Base-by-base conservation (phyloP, 345 rosid species). In the Garcia nutans region DNA sequence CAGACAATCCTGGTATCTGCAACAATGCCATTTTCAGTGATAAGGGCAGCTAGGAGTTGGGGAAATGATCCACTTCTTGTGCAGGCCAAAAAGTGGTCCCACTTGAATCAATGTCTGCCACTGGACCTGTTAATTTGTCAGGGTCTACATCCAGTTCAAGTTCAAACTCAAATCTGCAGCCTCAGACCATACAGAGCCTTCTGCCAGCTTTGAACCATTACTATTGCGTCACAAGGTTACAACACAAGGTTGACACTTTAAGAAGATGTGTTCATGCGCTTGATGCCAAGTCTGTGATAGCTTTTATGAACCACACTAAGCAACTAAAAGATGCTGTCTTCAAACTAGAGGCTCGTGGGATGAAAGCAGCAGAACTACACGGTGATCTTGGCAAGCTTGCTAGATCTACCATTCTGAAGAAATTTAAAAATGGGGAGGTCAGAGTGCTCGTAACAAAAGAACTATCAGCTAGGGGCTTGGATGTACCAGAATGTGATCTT, bases 371-470 rank as follows among this genome's bases (percentile, higher is more conserved):
- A 11, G 99, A 93, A 84, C 82, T 96, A 67, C 99, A 93, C 73
- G 98, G 99, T 71, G 90, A 89, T 82, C 96, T 96, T n/a, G 95
- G 93, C 70, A 96, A 96, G 88, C 96, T 96, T 74, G 95, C 80
- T 50, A 89, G 99, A 76, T 90, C 99, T 65, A 92, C 91, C 45
- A 85, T 90, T 71, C 77, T 92, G 58, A 93, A 92, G 85, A 91
- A 84, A 67, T 96, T 96, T 86, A 96, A 92, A 89, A 86, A 82
- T 74, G 98, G 98, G n/a, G 89, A 92, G 71, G 70, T 92, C 72
- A 86, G 94, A 78, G 89, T 93, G 37, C 87, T 96, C 0, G 90
- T 93, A 74, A 93, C 98, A 0, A 93, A 96, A 75, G 98, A 93
- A 89, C 93, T 96, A 56, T 92, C 99, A 2, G 99, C 98, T 54